Percentiles rank a stretch among this genome's conserved stretches.
These are phyloP conservation scores for Ophiocordyceps camponoti-floridani DNA, from an alignment of 2,329 filamentous ascomycete species.

Conservation along the genomic window DNA sequence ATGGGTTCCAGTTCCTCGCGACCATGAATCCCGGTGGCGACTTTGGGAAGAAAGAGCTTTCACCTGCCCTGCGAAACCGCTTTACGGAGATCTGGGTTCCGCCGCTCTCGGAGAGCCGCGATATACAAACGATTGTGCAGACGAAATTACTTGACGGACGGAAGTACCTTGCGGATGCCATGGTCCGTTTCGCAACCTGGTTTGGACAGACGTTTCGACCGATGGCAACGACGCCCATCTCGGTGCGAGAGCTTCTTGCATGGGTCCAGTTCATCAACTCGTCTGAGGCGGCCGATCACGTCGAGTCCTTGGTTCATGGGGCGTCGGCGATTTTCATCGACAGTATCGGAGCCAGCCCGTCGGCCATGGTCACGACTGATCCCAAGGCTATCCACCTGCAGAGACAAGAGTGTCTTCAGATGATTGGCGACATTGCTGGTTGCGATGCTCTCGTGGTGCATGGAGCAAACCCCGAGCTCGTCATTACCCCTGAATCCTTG, in stretches of 20 bases:
- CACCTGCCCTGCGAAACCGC: constrained; percentile 82
- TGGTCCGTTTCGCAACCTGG: constrained; percentile 84
- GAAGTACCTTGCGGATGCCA: constrained; percentile 41
- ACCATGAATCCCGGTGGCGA: constrained; percentile 99
- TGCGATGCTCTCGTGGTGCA: constrained; percentile 49
- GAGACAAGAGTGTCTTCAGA: constrained; percentile 51
- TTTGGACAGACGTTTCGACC: constrained; percentile 72
- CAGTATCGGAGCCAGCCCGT: constrained; percentile 85
- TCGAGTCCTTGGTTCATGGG: constrained; percentile 50
- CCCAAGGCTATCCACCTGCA: constrained; percentile 52
- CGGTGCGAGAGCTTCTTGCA: constrained; percentile 77
- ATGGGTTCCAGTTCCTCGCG: constrained; percentile 87
- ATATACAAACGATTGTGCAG: constrained; percentile 72
- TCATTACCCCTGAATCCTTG: constrained; percentile 30
- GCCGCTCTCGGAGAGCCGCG: constrained; percentile 63
- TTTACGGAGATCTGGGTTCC: constrained; percentile 99
- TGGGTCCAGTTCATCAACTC: constrained; percentile 90
- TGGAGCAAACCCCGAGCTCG: constrained; percentile 39
- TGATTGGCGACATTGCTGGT: constrained; percentile 49
- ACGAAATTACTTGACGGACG: constrained; percentile 48
- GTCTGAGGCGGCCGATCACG: constrained; percentile 26
- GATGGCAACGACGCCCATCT: constrained; percentile 58
- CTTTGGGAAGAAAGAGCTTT: constrained; percentile 94
- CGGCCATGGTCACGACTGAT: constrained; percentile 62
- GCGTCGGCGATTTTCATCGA: constrained; percentile 94